Evolutionary conservation across 768 basidiomycete species (phyloP).

Genomic region (Collybia mongolica): DNA sequence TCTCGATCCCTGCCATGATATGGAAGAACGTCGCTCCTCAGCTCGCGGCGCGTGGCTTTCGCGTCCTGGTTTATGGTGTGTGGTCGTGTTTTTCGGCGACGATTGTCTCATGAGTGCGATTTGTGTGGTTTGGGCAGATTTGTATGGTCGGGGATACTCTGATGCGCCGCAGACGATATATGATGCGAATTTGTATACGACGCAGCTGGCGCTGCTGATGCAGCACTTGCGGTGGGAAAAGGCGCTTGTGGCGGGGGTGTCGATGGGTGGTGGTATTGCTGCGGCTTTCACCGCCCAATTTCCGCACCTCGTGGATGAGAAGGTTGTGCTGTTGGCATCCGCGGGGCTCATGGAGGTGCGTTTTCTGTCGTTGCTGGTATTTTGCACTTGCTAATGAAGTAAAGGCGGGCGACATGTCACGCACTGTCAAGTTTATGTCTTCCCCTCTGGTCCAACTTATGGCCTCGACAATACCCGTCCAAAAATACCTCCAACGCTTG

Average conservation of each 20-base stretch:
- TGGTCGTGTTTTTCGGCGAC: not conserved
- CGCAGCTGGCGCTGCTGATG: conserved; percentile 81
- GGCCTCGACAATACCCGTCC: conserved; percentile 59
- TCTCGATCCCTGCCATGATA: conserved; percentile 73
- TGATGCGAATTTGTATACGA: conserved; percentile 61
- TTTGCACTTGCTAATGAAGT: not conserved
- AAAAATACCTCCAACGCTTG: conserved; percentile 55
- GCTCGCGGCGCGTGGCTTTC: conserved; percentile 62
- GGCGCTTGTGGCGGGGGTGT: conserved; percentile 65
- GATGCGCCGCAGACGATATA: conserved; percentile 75
- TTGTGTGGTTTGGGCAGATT: conserved; percentile 41
- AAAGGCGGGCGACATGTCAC: conserved; percentile 60
- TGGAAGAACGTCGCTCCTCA: conserved; percentile 75
- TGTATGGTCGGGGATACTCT: conserved; percentile 83
- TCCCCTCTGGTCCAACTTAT: conserved; percentile 70
- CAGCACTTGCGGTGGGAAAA: conserved; percentile 75
- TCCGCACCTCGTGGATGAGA: conserved; percentile 66
- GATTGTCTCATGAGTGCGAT: not conserved
- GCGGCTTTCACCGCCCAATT: conserved; percentile 70
- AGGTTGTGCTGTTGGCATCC: conserved; percentile 65
- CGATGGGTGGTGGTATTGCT: conserved; percentile 81
- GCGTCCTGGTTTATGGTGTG: conserved; percentile 73
- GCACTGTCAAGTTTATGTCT: conserved; percentile 77
- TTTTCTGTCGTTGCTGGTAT: not conserved
- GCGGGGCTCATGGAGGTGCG: conserved; percentile 68